These are phyloP conservation scores for Lasiosphaeria miniovina DNA, from an alignment of 495 filamentous ascomycete species.

Conservation along the genomic window DNA sequence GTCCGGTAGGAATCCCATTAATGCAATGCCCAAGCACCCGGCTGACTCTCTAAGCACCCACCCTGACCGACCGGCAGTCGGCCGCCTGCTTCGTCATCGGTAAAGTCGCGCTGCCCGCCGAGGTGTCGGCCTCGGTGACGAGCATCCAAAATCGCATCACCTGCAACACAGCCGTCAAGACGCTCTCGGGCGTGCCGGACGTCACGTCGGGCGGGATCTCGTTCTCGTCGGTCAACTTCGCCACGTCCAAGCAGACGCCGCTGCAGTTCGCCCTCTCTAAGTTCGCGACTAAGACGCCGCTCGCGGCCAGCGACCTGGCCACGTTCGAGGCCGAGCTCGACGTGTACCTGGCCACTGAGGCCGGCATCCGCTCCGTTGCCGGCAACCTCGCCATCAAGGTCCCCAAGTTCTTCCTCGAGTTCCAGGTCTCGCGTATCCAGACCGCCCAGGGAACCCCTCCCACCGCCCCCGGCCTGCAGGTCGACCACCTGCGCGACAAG, in stretches of 20 bases:
- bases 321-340: conserved; percentile 42
- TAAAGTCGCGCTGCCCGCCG: conserved; percentile 33
- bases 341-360: conserved; percentile 49
- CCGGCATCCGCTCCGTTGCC: conserved; percentile 43
- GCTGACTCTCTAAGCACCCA: conserved; percentile 13
- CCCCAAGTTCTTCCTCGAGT: conserved; percentile 49
- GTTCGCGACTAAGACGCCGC: conserved; percentile 41
- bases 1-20: conserved; percentile 11
- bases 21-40: neutral
- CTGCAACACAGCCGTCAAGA: conserved; percentile 35
- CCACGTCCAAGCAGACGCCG: conserved; percentile 31
- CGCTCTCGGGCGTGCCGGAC: conserved; percentile 41
- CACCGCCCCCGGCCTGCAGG: conserved; percentile 39
- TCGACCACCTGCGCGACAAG: conserved; percentile 47
- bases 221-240: conserved; percentile 48
- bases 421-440: conserved; percentile 48
- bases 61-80: conserved; percentile 15
- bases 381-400: conserved; percentile 46
- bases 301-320: conserved; percentile 37
- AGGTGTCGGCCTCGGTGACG: conserved; percentile 30
- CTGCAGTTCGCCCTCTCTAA: conserved; percentile 41
- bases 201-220: conserved; percentile 39
- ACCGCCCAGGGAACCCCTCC: conserved; percentile 48
- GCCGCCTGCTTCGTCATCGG: conserved; percentile 47
- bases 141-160: conserved; percentile 34